These are phyloP conservation scores for Chalciporus pseudorubinellus DNA, from an alignment of 768 basidiomycete genomes.

Conservation along the genomic window DNA sequence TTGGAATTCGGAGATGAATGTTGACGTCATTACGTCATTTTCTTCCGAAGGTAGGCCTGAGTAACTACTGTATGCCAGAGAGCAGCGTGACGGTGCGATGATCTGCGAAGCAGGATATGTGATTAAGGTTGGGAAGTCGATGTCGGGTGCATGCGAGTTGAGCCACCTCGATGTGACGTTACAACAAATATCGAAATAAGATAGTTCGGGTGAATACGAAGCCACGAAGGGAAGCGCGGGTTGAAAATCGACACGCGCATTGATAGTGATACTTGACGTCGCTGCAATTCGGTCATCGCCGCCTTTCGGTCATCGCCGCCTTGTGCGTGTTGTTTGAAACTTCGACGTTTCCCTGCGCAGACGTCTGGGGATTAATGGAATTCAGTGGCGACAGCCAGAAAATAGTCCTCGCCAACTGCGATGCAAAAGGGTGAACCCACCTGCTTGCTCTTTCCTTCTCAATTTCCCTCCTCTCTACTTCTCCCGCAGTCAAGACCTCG, in stretches of 20 bases:
- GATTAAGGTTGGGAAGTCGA: slow-evolving; percentile 13
- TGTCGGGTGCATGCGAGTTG: slow-evolving; percentile 2
- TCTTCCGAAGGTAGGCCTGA: neutral
- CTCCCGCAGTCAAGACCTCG: slow-evolving; percentile 84
- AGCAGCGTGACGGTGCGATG: neutral
- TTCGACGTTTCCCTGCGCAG: slow-evolving; percentile 65
- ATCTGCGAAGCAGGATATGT: slow-evolving; percentile 9
- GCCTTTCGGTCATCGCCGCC: slow-evolving; percentile 37
- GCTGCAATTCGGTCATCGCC: slow-evolving; percentile 27
- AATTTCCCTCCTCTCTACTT: slow-evolving; percentile 85
- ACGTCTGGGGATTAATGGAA: slow-evolving; percentile 39
- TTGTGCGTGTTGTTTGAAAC: slow-evolving; percentile 50
- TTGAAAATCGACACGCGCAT: slow-evolving; percentile 3
- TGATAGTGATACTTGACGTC: slow-evolving; percentile 3
- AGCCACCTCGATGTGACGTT: slow-evolving; percentile 7
- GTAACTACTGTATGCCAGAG: neutral
- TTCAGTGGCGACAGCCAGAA: slow-evolving; percentile 1
- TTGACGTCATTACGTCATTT: slow-evolving; percentile 9
- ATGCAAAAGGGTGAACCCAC: slow-evolving; percentile 25
- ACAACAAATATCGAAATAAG: slow-evolving; percentile 27
- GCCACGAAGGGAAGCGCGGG: neutral
- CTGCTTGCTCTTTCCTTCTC: slow-evolving; percentile 84
- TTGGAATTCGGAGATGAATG: slow-evolving; percentile 14
- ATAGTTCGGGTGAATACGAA: slow-evolving; percentile 11
- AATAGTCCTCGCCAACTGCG: neutral